Evolutionary conservation across 371 early-diverging fungal genomes (phyloP).

Genomic region (Saksenaea oblongispora): DNA sequence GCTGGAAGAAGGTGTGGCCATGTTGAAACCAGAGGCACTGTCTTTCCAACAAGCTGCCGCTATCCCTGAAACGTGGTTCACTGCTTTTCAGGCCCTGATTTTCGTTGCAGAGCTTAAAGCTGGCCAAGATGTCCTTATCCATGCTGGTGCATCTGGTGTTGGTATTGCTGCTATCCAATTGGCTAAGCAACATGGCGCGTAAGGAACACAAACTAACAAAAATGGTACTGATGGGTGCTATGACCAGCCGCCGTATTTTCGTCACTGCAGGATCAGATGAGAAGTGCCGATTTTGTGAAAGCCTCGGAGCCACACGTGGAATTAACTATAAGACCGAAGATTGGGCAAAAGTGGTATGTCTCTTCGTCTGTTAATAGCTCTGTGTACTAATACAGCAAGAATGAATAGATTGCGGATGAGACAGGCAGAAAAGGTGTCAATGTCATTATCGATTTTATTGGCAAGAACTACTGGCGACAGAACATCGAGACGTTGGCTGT

Average conservation of each 20-base stretch:
- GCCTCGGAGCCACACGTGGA: slow-evolving; percentile 70
- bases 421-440: slow-evolving; percentile 70
- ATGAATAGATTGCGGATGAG: slow-evolving; percentile 47
- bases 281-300: slow-evolving; percentile 66
- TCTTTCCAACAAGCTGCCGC: slow-evolving; percentile 70
- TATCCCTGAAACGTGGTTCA: slow-evolving; percentile 78
- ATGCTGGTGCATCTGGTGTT: slow-evolving; percentile 82
- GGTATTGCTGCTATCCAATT: slow-evolving; percentile 82
- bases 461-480: slow-evolving; percentile 64
- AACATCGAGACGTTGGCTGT: slow-evolving; percentile 63
- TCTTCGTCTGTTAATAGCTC: background rate
- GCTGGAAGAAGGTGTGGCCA: slow-evolving; percentile 60
- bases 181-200: slow-evolving; percentile 68
- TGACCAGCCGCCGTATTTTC: slow-evolving; percentile 46
- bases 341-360: slow-evolving; percentile 56
- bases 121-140: slow-evolving; percentile 74
- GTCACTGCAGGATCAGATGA: slow-evolving; percentile 70
- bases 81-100: slow-evolving; percentile 78
- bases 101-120: slow-evolving; percentile 56
- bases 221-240: background rate
- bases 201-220: slow-evolving; percentile 20
- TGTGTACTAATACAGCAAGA: background rate
- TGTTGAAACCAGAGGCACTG: slow-evolving; percentile 58
- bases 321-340: slow-evolving; percentile 75
- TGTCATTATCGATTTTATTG: slow-evolving; percentile 73